Conservation (phyloP, 2,329 filamentous ascomycete species). For the Talaromyces albobiverticillius region DNA sequence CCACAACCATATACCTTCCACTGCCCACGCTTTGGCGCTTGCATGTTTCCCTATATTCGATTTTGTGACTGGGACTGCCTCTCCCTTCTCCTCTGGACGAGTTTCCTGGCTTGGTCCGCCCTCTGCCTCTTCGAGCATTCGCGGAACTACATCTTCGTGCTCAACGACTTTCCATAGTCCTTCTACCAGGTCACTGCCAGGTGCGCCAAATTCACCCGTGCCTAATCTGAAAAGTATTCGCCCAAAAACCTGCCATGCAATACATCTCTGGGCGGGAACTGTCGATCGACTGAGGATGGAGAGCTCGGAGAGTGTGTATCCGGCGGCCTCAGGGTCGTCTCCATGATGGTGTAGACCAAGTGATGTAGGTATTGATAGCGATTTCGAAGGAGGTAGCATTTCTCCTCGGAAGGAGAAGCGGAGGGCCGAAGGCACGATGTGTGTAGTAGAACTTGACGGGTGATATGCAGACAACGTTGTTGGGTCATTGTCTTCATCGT, state of each 20-base stretch:
- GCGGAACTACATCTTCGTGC: constrained; percentile 72
- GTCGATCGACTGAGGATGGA: constrained; percentile 75
- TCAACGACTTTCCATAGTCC: constrained; percentile 82
- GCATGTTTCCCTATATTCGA: constrained; percentile 56
- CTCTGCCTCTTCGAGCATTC: constrained; percentile 71
- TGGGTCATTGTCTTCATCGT: constrained; percentile 58
- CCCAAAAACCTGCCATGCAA: constrained; percentile 88
- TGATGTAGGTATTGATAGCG: constrained; percentile 70
- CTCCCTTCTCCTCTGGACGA: constrained; percentile 27
- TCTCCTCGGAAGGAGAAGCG: constrained; percentile 85
- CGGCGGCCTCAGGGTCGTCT: constrained; percentile 85
- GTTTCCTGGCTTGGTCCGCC: constrained; percentile 39
- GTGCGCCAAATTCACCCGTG: constrained; percentile 64
- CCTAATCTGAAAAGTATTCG: constrained; percentile 81
- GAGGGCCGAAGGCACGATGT: constrained; percentile 64
- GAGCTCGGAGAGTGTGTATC: constrained; percentile 88
- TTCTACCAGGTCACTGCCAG: constrained; percentile 63
- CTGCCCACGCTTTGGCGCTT: constrained; percentile 78
- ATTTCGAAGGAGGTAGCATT: constrained; percentile 72
- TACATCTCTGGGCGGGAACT: constrained; percentile 81
- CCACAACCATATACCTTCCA: constrained; percentile 89
- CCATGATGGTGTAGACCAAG: constrained; percentile 91
- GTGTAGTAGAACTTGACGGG: constrained; percentile 68
- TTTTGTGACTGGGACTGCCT: constrained; percentile 36
- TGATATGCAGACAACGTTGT: constrained; percentile 77